Evolutionary conservation across 176 grass and related monocot genomes (phyloP).

Genomic region (Phoenix dactylifera): DNA sequence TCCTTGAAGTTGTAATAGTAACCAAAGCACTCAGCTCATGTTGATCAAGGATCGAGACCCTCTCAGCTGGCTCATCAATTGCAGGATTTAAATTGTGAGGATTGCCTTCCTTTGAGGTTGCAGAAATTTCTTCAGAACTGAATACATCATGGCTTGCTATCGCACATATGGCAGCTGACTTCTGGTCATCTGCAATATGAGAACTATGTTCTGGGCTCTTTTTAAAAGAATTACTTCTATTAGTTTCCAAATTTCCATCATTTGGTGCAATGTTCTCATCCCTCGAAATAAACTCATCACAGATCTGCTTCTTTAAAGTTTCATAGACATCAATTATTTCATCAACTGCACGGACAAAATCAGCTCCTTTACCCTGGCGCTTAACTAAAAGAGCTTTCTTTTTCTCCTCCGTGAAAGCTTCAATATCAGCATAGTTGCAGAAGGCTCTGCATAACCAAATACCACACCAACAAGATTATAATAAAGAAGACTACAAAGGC

Average conservation of each 20-base stretch:
- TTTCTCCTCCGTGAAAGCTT: slow-evolving; percentile 97
- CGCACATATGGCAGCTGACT: slow-evolving; percentile 18
- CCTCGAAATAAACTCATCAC: slow-evolving; percentile 21
- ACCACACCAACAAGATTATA: slow-evolving; percentile 5
- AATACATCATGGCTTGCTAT: slow-evolving; percentile 30
- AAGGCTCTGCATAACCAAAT: slow-evolving; percentile 56
- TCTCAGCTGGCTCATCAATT: slow-evolving; percentile 46
- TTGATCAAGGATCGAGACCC: slow-evolving; percentile 57
- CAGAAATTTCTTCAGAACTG: slow-evolving; percentile 18
- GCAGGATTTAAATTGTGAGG: slow-evolving; percentile 42
- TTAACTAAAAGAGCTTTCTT: slow-evolving; percentile 79
- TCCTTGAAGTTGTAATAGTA: slow-evolving; percentile 41
- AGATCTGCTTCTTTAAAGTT: slow-evolving; percentile 50
- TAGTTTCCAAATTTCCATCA: slow-evolving; percentile 24
- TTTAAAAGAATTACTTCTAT: slow-evolving; percentile 25
- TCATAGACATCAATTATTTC: slow-evolving; percentile 90
- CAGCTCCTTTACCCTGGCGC: slow-evolving; percentile 76
- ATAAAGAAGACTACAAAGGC: no score
- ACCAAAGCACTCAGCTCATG: slow-evolving; percentile 40
- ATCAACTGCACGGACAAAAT: slow-evolving; percentile 89
- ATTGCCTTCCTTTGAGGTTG: slow-evolving; percentile 18
- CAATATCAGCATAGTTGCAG: slow-evolving; percentile 88
- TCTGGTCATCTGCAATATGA: slow-evolving; percentile 24
- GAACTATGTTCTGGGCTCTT: slow-evolving; percentile 24
- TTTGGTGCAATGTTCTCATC: slow-evolving; percentile 22